Percentiles rank a stretch among this genome's conserved stretches.
Evolutionary conservation across 805 yeast genomes (phyloP).

Genomic region (Metschnikowia cerradonensis): DNA sequence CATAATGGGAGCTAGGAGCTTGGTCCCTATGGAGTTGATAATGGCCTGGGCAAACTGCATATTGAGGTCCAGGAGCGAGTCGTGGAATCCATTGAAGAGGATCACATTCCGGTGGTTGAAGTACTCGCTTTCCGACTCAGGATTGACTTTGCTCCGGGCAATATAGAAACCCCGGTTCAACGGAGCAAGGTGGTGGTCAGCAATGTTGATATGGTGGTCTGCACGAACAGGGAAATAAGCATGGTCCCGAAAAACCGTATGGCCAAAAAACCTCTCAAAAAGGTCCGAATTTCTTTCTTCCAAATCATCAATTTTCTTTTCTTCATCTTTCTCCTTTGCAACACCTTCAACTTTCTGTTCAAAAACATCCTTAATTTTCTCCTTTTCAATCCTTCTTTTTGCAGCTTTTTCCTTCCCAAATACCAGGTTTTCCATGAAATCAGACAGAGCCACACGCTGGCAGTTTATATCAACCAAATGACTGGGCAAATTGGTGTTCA

Average conservation of each 20-base stretch:
- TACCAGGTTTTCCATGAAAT: too few relatives aligned
- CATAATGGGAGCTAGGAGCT: constrained; percentile 25
- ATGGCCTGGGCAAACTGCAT: constrained; percentile 21
- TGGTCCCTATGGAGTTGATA: constrained; percentile 20
- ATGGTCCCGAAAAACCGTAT: constrained; percentile 8
- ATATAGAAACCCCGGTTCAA: constrained; percentile 32
- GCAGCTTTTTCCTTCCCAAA: too few relatives aligned
- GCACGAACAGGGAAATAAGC: constrained; percentile 25
- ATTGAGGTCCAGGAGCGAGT: constrained; percentile 15
- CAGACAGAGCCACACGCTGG: constrained; percentile 14
- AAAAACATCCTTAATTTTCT: too few relatives aligned
- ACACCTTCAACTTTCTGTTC: too few relatives aligned
- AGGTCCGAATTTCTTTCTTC: too few relatives aligned
- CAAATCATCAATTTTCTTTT: too few relatives aligned
- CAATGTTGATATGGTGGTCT: constrained; percentile 23
- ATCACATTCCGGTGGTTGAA: constrained; percentile 23
- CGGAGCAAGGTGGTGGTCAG: constrained; percentile 24
- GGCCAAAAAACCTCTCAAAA: constrained; percentile 5
- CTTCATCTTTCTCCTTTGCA: too few relatives aligned
- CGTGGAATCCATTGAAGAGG: constrained; percentile 19
- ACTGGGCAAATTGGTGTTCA: constrained; percentile 20
- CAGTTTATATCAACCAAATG: constrained; percentile 28
- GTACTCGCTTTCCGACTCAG: constrained; percentile 16
- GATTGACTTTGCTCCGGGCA: constrained; percentile 12
- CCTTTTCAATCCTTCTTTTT: too few relatives aligned